These are phyloP conservation scores for Aspergillus hortae DNA, from an alignment of 2,329 filamentous ascomycete genomes.

Conservation along the genomic window DNA sequence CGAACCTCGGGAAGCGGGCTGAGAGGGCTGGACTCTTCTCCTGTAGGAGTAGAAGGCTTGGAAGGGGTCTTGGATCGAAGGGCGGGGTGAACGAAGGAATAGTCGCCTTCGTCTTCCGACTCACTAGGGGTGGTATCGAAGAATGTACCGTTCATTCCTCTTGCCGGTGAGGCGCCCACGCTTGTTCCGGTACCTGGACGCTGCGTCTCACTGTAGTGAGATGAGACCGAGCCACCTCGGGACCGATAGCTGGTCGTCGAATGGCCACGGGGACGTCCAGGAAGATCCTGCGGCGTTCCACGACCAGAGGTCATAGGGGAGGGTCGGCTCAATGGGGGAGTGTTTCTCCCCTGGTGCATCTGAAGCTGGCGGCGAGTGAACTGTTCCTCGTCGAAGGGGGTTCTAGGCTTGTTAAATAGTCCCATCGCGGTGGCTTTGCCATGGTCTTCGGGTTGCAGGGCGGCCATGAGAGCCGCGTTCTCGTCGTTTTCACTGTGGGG, in stretches of 20 bases:
- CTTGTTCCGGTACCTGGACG: conserved; percentile 23
- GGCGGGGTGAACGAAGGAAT: conserved; percentile 35
- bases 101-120: conserved; percentile 33
- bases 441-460: conserved; percentile 70
- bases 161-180: conserved; percentile 27
- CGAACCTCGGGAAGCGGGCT: conserved; percentile 33
- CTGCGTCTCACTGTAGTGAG: conserved; percentile 33
- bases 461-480: conserved; percentile 54
- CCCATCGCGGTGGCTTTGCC: conserved; percentile 77
- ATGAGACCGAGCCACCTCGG: conserved; percentile 35
- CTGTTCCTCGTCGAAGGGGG: conserved; percentile 78
- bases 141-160: conserved; percentile 30
- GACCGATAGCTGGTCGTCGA: conserved; percentile 38
- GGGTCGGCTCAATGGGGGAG: conserved; percentile 44
- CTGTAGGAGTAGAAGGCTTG: conserved; percentile 24
- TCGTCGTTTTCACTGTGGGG: conserved; percentile 71
- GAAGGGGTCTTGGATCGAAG: conserved; percentile 33
- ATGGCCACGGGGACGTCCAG: conserved; percentile 27
- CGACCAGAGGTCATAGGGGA: conserved; percentile 23
- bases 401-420: conserved; percentile 67
- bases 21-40: conserved; percentile 24
- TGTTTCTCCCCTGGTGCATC: conserved; percentile 71
- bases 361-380: conserved; percentile 79
- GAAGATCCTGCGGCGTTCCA: conserved; percentile 18
- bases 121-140: conserved; percentile 36